Conservation (phyloP, 129 eudicot genomes). For the Flaveria sonorensis region DNA sequence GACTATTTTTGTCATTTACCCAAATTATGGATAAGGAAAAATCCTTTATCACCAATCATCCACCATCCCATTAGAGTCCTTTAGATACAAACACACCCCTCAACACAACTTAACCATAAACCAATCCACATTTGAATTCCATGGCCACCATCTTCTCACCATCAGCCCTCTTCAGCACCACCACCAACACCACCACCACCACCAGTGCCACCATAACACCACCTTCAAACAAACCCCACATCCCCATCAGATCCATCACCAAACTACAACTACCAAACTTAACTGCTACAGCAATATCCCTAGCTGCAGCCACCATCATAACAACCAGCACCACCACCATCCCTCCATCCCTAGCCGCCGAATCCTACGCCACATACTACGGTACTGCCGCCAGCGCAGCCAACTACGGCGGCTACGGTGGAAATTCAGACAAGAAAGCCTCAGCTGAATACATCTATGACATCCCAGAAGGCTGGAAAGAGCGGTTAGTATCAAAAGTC, state of each 20-base stretch:
- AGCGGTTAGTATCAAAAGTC: constrained; percentile 72
- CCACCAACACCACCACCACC: constrained; percentile 49
- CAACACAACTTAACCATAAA: constrained; percentile 22
- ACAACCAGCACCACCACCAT: constrained; percentile 50
- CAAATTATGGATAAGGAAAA: constrained; percentile 37
- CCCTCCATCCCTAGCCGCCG: constrained; percentile 42
- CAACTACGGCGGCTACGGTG: constrained; percentile 96
- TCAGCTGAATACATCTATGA: constrained; percentile 93
- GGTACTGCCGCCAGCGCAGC: constrained; percentile 98
- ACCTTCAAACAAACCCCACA: constrained; percentile 43
- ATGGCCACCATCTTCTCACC: constrained; percentile 93
- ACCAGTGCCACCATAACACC: constrained; percentile 37
- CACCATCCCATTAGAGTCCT: constrained; percentile 14
- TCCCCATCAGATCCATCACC: constrained; percentile 45
- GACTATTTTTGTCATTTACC: constrained; percentile 26
- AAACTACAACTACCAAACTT: constrained; percentile 46
- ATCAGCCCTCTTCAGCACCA: constrained; percentile 72
- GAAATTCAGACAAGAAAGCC: constrained; percentile 78
- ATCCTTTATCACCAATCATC: constrained; percentile 27
- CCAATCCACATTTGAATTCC: constrained; percentile 40
- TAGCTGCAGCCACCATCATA: constrained; percentile 44
- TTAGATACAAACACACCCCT: constrained; percentile 32
- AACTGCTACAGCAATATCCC: constrained; percentile 44
- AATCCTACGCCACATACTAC: constrained; percentile 62
- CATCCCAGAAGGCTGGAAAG: constrained; percentile 96